These are phyloP conservation scores for Diplodia sapinea DNA, from an alignment of 2,329 filamentous ascomycete species.

Conservation along the genomic window DNA sequence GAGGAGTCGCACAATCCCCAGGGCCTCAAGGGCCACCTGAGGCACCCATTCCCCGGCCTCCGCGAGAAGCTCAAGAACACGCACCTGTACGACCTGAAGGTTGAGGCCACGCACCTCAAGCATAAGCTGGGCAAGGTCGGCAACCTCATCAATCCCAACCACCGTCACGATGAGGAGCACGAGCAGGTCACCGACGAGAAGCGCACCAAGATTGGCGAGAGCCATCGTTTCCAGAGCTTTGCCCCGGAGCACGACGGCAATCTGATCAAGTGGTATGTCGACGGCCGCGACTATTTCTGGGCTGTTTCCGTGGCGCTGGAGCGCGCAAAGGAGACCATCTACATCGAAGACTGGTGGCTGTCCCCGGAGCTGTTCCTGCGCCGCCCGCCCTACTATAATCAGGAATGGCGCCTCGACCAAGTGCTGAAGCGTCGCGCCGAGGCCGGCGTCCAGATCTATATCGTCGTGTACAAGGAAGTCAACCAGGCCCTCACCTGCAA, in stretches of 20 bases:
- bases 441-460: slow-evolving; percentile 90
- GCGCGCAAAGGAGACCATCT: slow-evolving; percentile 87
- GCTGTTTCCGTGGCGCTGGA: slow-evolving; percentile 91
- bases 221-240: slow-evolving; percentile 86
- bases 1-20: slow-evolving; percentile 27
- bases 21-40: slow-evolving; percentile 35
- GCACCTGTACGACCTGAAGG: slow-evolving; percentile 56
- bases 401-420: slow-evolving; percentile 86
- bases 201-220: slow-evolving; percentile 71
- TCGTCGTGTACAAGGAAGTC: slow-evolving; percentile 89
- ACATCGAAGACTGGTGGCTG: slow-evolving; percentile 97
- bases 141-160: slow-evolving; percentile 79
- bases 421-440: slow-evolving; percentile 87
- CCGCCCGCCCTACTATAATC: slow-evolving; percentile 79
- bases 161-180: slow-evolving; percentile 92
- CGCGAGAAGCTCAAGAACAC: slow-evolving; percentile 55
- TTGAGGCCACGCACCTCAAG: slow-evolving; percentile 64
- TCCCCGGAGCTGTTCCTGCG: slow-evolving; percentile 87
- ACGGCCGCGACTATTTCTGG: slow-evolving; percentile 93
- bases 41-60: slow-evolving; percentile 48
- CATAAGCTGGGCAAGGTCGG: slow-evolving; percentile 68
- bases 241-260: slow-evolving; percentile 87
- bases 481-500: slow-evolving; percentile 77
- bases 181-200: slow-evolving; percentile 84
- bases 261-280: slow-evolving; percentile 94